phyloP scores from a whole-genome alignment of 768 basidiomycete species.

The Kwoniella sp. region DNA sequence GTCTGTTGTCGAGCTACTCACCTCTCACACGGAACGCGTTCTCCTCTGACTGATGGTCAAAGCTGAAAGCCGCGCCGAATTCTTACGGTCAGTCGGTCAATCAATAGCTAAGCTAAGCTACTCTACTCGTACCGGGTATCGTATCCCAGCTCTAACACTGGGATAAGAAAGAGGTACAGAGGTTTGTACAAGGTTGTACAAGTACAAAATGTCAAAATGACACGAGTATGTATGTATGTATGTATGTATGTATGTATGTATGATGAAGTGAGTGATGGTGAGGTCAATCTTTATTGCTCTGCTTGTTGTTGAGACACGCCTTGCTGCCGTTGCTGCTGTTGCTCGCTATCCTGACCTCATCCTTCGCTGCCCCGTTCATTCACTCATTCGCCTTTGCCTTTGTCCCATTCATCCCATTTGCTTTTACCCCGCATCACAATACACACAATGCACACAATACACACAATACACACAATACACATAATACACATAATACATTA shows the following conservation, averaged over 20 bases:
- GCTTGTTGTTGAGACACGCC: conserved; percentile 1
- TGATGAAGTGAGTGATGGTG: not conserved
- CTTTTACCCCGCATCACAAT: not conserved
- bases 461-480: no score
- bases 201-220: not conserved
- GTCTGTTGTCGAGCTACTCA: not conserved
- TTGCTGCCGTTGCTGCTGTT: not conserved
- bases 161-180: conserved; percentile 1
- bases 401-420: not conserved
- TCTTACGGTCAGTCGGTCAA: not conserved
- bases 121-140: not conserved
- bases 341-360: conserved; percentile 1
- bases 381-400: not conserved
- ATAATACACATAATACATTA: not conserved
- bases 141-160: not conserved
- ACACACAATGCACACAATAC: no score
- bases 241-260: not conserved
- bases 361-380: not conserved
- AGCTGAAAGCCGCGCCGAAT: conserved; percentile 1
- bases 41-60: not conserved
- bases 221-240: not conserved
- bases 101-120: not conserved
- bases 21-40: not conserved
- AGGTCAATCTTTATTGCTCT: not conserved
- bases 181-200: conserved; percentile 3